Evolutionary conservation across 73 alveolate species (phyloP), one percentile per base, ranked within the genome.

Genomic region (Paramecium caudatum): DNA sequence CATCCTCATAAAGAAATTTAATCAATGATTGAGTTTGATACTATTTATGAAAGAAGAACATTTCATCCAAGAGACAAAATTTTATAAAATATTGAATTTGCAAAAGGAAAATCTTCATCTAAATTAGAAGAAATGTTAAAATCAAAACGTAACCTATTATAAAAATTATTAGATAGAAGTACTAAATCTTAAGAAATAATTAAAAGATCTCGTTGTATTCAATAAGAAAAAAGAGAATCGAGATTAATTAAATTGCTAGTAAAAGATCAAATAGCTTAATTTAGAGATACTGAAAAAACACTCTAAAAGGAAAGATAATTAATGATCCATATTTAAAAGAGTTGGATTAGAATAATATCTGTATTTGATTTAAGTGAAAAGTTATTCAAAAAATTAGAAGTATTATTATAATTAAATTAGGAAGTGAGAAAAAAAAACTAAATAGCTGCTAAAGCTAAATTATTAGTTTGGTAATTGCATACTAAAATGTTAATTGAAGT

Each of bases 381-480:
- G 25, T 21, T 15, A 0, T 7, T 21, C 25, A 49, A 34, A 49
- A 49, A 7, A 49, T 49, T 49, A 2, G 70, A 49, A 49, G 70
- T 49, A 49, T 21, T 13, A 16, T 13, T 49, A 4, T 49, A 21
- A 3, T 49, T 49, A 49, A 21, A 5, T 17, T 49, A 49, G 70
- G 25, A 49, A 49, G 10, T 49, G 9, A 49, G 70, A 49, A 30
- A 16, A n/a, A 49, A 49, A 8, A 49, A 49, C 25, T 21, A 49
- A 49, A 49, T 49, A 0, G 70, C 70, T 3, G 70, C 70, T 1
- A 13, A 3, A 49, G 70, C 70, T 49, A 49, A 49, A 0, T 17
- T 49, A 16, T 49, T 49, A 49, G 70, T 49, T 5, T 49, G 70
- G 70, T 49, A 49, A 49, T 49, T 49, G 30, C 70, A 49, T 2